Evolutionary conservation across 257 asterid genomes (phyloP), one percentile per base, ranked within the genome.

Genomic region (Plantago ovata): DNA sequence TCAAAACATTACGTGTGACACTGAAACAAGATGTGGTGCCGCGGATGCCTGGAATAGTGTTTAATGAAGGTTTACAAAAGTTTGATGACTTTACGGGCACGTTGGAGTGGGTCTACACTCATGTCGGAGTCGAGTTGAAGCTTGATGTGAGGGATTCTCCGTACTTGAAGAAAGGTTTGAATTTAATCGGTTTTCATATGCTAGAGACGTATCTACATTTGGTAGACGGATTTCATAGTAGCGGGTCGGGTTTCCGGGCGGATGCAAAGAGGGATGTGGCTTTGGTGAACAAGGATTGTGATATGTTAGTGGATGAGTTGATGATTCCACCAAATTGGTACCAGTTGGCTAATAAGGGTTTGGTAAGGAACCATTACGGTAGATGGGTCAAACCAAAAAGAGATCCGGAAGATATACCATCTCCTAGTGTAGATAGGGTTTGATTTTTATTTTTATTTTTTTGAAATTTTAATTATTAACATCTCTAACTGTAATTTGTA

Each of bases 91-190:
- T 84, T 16, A 87, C 85, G 0, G 89, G 96, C 22, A 46, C 92
- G n/a, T 43, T 84, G n/a, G 95, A 82, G 58, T 84, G 95, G 96
- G 75, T 87, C 1, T 87, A 87, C 60, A 84, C 95, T 0, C 96
- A 87, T 57, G 92, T 79, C 1, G 96, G 96, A 10, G 89, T 69
- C 0, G 93, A 87, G 75, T 32, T 84, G 21, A 85, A 74, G 64
- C 79, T 87, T 3, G 96, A 84, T 9, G 74, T 69, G 1, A 44
- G 84, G 51, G 70, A 81, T 1, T 84, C 93, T 0, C 93, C 87
- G 0, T 84, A 75, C 61, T 46, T 84, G 0, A 84, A 84, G 48
- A 75, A 71, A 46, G 77, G 93, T 24, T 47, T 87, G 48, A 87
- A 87, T 49, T 44, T 79, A 42, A 48, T 82, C 11, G 95, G 92